Conservation (phyloP, 2,329 filamentous ascomycete species). For the Myriosclerotinia duriaeana region DNA sequence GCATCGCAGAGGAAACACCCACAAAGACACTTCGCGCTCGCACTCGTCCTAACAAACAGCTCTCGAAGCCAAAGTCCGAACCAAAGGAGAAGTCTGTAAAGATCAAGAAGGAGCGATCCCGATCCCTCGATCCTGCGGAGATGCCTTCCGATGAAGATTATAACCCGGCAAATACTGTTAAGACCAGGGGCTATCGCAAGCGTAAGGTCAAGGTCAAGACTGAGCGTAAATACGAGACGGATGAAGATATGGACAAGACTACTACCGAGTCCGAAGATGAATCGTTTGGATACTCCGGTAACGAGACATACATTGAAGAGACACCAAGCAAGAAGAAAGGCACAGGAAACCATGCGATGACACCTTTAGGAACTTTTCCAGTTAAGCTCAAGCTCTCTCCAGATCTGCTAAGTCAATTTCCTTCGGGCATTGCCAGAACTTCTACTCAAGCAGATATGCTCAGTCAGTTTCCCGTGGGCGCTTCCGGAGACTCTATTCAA, state of each 20-base stretch:
- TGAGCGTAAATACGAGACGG: conserved; percentile 1
- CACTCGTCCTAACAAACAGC: background rate
- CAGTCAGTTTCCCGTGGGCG: background rate
- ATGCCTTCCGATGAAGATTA: conserved; percentile 27
- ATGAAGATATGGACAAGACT: conserved; percentile 2
- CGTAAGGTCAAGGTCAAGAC: conserved; percentile 14
- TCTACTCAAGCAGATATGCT: background rate
- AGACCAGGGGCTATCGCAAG: conserved; percentile 17
- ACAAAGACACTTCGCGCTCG: background rate
- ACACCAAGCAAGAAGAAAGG: conserved; percentile 14
- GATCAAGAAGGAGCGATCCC: conserved; percentile 14
- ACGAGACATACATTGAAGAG: background rate
- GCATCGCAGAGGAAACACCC: conserved; percentile 11
- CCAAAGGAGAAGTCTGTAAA: background rate
- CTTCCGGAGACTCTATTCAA: background rate
- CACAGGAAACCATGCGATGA: background rate
- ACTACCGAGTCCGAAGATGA: background rate
- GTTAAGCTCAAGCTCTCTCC: conserved; percentile 2
- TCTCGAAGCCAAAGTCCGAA: background rate
- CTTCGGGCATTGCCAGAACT: background rate
- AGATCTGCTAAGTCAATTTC: background rate
- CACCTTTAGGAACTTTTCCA: background rate
- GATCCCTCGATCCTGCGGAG: conserved; percentile 16
- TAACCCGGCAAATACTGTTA: conserved; percentile 13
- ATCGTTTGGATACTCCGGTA: background rate